Evolutionary conservation across 2,329 filamentous ascomycete genomes (phyloP).

Genomic region (Neofusicoccum parvum): DNA sequence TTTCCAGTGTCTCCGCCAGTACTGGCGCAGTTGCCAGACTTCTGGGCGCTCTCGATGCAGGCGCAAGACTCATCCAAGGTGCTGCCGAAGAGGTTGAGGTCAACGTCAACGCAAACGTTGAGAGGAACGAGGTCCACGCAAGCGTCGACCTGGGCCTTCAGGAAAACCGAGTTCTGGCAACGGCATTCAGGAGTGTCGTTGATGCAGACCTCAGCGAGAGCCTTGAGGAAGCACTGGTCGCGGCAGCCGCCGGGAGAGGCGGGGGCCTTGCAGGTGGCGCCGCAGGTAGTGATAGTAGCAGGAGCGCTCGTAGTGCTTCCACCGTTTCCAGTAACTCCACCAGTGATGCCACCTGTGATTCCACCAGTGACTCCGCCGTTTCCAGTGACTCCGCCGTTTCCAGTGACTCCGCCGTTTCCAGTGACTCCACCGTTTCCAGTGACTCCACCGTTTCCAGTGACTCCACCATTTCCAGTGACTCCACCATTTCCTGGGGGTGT

Average conservation of each 20-base stretch:
- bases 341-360: too few relatives aligned
- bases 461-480: too few relatives aligned
- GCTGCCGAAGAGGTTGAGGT: slow-evolving; percentile 19
- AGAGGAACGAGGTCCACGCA: slow-evolving; percentile 20
- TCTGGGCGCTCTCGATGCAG: slow-evolving; percentile 14
- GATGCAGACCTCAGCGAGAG: slow-evolving; percentile 16
- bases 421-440: too few relatives aligned
- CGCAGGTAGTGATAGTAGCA: slow-evolving; percentile 3
- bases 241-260: slow-evolving; percentile 17
- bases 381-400: too few relatives aligned
- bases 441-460: too few relatives aligned
- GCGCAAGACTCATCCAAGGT: slow-evolving; percentile 18
- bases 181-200: slow-evolving; percentile 19
- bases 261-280: slow-evolving; percentile 11
- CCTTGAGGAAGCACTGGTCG: slow-evolving; percentile 21
- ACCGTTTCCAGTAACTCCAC: too few relatives aligned
- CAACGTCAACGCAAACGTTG: slow-evolving; percentile 19
- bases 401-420: too few relatives aligned
- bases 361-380: too few relatives aligned
- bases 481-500: too few relatives aligned
- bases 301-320: not conserved
- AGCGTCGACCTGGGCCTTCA: slow-evolving; percentile 13
- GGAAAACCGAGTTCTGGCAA: slow-evolving; percentile 19
- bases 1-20: too few relatives aligned
- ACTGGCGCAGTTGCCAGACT: not conserved